Evolutionary conservation across 2,329 filamentous ascomycete genomes (phyloP), one percentile per base, ranked within the genome.

Genomic region (Clonostachys rhizophaga): DNA sequence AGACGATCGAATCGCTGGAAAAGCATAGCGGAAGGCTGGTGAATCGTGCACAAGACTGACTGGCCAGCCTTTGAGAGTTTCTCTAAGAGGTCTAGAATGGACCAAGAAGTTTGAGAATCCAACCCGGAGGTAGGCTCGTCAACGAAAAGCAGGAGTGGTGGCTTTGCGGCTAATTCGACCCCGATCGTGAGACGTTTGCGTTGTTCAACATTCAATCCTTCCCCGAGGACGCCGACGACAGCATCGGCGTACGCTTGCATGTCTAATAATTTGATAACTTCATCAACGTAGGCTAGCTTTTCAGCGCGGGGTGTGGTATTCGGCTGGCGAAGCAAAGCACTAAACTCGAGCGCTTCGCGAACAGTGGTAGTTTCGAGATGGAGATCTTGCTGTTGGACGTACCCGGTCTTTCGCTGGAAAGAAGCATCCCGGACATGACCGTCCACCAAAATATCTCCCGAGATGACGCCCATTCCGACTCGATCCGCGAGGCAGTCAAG

Each of bases 261-360:
- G 48, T 74, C 69, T 11, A 79, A 59, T 56, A 79, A 68, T 59
- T 67, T 68, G 50, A 76, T 74, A 13, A 76, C 70, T 20, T 72
- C 65, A 43, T 76, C 71, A 13, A 76, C 73, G 43, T 75, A 75
- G 0, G 82, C 86, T 6, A 92, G 67, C 71, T 96, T 96, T 61
- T 96, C 90, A 20, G 79, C 69, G 11, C 76, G 77, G 4, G 87
- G 74, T n/a, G 89, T 78, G 45, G 85, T 74, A 41, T 80, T 82
- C 1, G 91, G 90, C 59, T 96, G 91, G 51, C 91, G 86, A 35
- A 96, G 83, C 6, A 92, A 64, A 17, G 91, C 91, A 58, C 85
- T 91, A 67, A 96, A 96, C 57, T 82, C 82, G 34, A 97, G 76
- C 9, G 91, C 90, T 67, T 96, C 91, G 50, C 91, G 85, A 36